Base-by-base conservation (phyloP, 1,139 yeast species). In the Taiozyma sp. region DNA sequence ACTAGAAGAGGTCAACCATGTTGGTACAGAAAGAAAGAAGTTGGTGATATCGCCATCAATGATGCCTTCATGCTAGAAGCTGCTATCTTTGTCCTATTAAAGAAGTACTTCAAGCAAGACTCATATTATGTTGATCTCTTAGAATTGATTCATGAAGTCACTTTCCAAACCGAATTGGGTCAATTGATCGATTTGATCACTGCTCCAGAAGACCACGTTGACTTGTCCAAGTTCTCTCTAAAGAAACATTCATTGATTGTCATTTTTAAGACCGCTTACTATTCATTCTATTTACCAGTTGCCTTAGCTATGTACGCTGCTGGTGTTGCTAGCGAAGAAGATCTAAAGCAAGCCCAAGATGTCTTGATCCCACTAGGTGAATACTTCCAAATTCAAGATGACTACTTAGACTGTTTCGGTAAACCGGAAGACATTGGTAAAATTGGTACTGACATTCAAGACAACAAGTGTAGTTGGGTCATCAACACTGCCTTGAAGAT, bases 1-100 rank as follows among this genome's bases (percentile, higher is more conserved):
- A 95, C 99, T 45, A 88, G 99, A 77, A 85, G 99, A 68, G 98
- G 97, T 51, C 98, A 93, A 71, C 93, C 97, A 61, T 95, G 99
- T 73, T 95, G 99, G 99, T 95, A 91, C 74, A 84, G 75, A 65
- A 79, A 74, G 49, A 85, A 83, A 55, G 83, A 82, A 44, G 96
- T 91, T 51, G 88, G 88, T 43, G 88, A 89, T 68, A 86, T 93
- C 67, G 99, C 99, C 54, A 93, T 95, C 71, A 95, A 95, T 67
- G 99, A 95, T 66, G 82, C 99, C 3, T 95, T 93, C 70, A 89
- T 95, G 95, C 79, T 95, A 59, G 99, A 95, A 71, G 95, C 95
- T 51, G 91, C 97, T 47, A 90, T 95, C 62, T 95, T 93, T 72
- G 76, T 88, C 56, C 74, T 95, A 60, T 79, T 95, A 69, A 93